Percentiles rank a stretch among this genome's conserved stretches.
Evolutionary conservation across 108 stramenopile species (phyloP).

Genomic region (Cyclotella choctawhatcheeana): DNA sequence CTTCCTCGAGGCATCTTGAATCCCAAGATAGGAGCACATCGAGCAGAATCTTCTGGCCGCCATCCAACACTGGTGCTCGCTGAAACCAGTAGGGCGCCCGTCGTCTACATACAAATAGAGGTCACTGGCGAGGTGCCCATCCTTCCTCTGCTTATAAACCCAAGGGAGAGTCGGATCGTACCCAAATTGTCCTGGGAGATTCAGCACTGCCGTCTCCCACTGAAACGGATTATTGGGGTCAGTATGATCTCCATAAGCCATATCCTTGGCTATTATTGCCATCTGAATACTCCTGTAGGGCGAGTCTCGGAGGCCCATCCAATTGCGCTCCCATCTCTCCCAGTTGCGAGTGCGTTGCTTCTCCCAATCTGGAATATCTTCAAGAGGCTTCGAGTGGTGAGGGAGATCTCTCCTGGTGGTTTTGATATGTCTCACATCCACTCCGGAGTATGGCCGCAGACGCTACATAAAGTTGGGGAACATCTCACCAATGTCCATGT

Average conservation of each 20-base stretch:
- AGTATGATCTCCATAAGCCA: conserved; percentile 15
- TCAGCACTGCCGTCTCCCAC: conserved; percentile 15
- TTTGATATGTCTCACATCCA: conserved; percentile 34
- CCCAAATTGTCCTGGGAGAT: conserved; percentile 16
- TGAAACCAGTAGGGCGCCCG: conserved; percentile 2
- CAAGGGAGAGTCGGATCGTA: conserved; percentile 24
- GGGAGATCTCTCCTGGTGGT: neutral
- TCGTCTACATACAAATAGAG: conserved; percentile 45
- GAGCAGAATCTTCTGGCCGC: neutral
- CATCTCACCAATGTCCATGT: conserved; percentile 57
- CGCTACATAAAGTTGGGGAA: conserved; percentile 51
- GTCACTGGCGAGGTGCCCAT: conserved; percentile 33
- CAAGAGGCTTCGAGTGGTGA: neutral
- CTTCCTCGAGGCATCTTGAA: conserved; percentile 56
- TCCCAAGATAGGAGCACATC: conserved; percentile 21
- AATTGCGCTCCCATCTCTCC: conserved; percentile 30
- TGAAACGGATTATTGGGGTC: conserved; percentile 19
- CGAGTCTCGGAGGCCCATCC: conserved; percentile 43
- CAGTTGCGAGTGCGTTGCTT: neutral
- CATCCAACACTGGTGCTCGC: neutral
- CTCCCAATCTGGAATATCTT: conserved; percentile 9
- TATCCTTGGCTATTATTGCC: conserved; percentile 11
- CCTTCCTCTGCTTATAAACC: conserved; percentile 29
- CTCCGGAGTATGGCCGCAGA: conserved; percentile 15
- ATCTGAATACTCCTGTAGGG: conserved; percentile 34